Evolutionary conservation across 495 filamentous ascomycete species (phyloP), one percentile per base, ranked within the genome.

Genomic region (Viridothelium virens): DNA sequence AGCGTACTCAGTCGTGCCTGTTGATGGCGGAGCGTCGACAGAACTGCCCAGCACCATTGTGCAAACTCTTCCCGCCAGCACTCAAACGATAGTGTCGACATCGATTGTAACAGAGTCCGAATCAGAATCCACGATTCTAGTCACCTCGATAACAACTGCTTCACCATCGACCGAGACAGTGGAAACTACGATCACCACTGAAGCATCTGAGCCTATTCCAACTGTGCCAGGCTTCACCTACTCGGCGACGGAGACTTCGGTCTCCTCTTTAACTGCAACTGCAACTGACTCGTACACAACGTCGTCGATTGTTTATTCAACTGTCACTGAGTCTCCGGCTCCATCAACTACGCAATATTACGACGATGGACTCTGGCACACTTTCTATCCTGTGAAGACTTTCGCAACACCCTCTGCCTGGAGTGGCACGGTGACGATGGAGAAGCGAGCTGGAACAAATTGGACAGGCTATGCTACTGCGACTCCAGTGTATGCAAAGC

Each of bases 331-430:
- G 10, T 67, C 66, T 56, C 63, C 70, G 14, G 10, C 64, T 2
- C 12, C 67, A 41, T 61, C 64, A 37, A 64, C 65, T n/a, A 73
- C 71, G 3, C 63, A 62, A 2, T 73, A 73, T 62, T 73, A 73
- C 56, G 71, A 73, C 65, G 50, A 71, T 64, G 71, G 71, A 25
- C 56, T 69, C 63, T 73, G 69, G 69, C 69, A 73, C 38, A 73
- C 71, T 14, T 65, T 25, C 16, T 73, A 73, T 63, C 63, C 69
- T 1, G 65, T 72, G 11, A 39, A 63, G 56, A 44, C 63, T 38
- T 41, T 59, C 65, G 25, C 61, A n/a, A 37, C 18, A 6, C 12
- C 48, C 7, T 11, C 56, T 0, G 33, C 16, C 3, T 62, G 53
- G 64, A 66, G 37, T 38, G 53, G 18, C 25, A 66, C 63, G 50